These are phyloP conservation scores for Celoporthe dispersa DNA, from an alignment of 2,329 filamentous ascomycete species.

Conservation along the genomic window DNA sequence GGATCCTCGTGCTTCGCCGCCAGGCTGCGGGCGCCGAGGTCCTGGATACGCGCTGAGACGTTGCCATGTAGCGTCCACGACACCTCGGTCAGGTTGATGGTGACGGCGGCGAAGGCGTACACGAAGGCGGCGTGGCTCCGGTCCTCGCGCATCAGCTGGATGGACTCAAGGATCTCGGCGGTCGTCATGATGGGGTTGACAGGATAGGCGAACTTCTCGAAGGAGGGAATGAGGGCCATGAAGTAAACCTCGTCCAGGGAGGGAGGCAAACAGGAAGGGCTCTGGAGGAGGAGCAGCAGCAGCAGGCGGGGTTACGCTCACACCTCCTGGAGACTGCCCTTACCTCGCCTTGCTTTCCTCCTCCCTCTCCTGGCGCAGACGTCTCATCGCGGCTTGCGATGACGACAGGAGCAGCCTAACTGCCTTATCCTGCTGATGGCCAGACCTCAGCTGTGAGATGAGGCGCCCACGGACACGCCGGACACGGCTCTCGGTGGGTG, in stretches of 20 bases:
- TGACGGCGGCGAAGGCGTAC: conserved; percentile 50
- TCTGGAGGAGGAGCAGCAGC: background rate
- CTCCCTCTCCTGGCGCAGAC: background rate
- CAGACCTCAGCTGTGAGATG: background rate
- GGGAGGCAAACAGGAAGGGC: background rate
- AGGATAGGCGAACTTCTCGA: conserved; percentile 49
- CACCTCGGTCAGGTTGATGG: conserved; percentile 44
- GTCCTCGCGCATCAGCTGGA: conserved; percentile 43
- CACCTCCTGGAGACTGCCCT: background rate
- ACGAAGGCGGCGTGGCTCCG: conserved; percentile 47
- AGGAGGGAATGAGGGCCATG: conserved; percentile 48
- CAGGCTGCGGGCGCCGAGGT: background rate
- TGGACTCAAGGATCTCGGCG: conserved; percentile 42
- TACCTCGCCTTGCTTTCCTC: background rate
- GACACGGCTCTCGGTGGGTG: conserved; percentile 38
- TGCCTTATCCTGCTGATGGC: background rate
- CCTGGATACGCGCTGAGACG: background rate
- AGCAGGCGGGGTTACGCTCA: background rate
- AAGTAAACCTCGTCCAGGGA: conserved; percentile 39
- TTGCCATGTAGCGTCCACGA: background rate
- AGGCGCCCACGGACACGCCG: background rate
- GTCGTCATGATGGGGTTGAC: conserved; percentile 51
- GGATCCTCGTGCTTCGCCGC: background rate
- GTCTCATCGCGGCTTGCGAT: background rate
- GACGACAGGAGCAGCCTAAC: background rate